Evolutionary conservation across 768 basidiomycete genomes (phyloP).

Genomic region (Neoboletus brunneissimus): DNA sequence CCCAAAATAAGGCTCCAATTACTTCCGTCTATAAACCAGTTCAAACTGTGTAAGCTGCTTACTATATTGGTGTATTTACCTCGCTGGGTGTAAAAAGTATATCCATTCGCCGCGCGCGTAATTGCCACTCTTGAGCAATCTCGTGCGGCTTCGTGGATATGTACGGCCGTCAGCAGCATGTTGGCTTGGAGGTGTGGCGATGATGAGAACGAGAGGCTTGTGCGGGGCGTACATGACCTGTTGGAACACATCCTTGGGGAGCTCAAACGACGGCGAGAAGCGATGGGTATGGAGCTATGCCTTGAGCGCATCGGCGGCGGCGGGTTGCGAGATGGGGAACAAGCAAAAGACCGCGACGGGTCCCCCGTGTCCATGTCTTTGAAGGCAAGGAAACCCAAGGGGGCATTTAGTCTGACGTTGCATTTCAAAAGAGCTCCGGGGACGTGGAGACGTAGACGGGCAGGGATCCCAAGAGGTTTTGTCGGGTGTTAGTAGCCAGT

Average conservation of each 20-base stretch:
- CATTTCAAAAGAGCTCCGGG: constrained; percentile 34
- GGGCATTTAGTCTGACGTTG: constrained; percentile 35
- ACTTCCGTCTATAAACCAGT: too few species aligned
- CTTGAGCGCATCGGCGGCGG: constrained; percentile 23
- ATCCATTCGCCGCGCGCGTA: constrained; percentile 9
- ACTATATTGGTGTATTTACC: too few species aligned
- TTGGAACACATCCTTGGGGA: constrained; percentile 78
- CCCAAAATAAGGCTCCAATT: too few species aligned
- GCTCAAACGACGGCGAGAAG: constrained; percentile 69
- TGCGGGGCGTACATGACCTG: constrained; percentile 81
- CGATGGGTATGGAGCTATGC: constrained; percentile 67
- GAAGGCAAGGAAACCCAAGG: constrained; percentile 66
- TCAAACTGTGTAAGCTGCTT: too few species aligned
- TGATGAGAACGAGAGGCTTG: constrained; percentile 76
- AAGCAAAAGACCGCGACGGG: constrained; percentile 45
- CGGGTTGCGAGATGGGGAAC: too few species aligned
- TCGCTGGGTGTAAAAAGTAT: too few species aligned
- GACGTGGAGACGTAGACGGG: constrained; percentile 45
- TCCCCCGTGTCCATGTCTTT: constrained; percentile 53
- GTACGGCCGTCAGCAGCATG: constrained; percentile 40
- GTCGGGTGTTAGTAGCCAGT: too few species aligned
- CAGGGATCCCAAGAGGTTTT: constrained; percentile 48
- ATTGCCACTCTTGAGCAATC: constrained; percentile 60
- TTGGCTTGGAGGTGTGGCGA: constrained; percentile 41
- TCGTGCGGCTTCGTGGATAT: constrained; percentile 48